These are phyloP conservation scores for Candida oleophila DNA, from an alignment of 805 yeast species.

Conservation along the genomic window DNA sequence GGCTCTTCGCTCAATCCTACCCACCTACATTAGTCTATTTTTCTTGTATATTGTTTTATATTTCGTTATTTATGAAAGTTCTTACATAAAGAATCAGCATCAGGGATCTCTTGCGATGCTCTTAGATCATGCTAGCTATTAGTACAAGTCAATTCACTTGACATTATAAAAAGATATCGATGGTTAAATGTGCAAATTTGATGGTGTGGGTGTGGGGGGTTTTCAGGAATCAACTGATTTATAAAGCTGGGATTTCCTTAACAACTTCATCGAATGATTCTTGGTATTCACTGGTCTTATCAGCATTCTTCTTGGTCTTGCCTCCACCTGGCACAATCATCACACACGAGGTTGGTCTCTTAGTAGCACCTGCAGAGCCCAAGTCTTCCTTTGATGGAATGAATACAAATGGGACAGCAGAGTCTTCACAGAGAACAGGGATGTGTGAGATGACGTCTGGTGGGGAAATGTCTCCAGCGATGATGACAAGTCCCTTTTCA, in stretches of 20 bases:
- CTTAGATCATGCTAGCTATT: conserved; percentile 5
- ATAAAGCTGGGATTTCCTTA: conserved; percentile 70
- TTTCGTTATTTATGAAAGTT: not conserved
- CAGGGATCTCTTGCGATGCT: conserved; percentile 2
- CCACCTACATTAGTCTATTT: no score
- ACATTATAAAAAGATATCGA: not conserved
- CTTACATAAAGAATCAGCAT: conserved; percentile 1
- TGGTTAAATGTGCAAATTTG: not conserved
- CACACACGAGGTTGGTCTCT: conserved; percentile 97
- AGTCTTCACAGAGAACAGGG: conserved; percentile 96
- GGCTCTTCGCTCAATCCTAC: no score
- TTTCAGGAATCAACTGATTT: not conserved
- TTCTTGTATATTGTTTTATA: not conserved
- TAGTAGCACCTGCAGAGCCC: conserved; percentile 98
- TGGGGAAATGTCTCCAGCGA: conserved; percentile 98
- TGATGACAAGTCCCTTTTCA: conserved; percentile 91
- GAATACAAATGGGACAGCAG: conserved; percentile 85
- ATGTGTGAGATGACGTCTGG: conserved; percentile 95
- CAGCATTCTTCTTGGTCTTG: conserved; percentile 71
- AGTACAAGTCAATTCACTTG: conserved; percentile 2
- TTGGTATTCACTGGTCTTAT: conserved; percentile 77
- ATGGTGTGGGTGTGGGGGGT: not conserved
- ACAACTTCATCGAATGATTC: conserved; percentile 91
- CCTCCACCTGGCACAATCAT: conserved; percentile 97
- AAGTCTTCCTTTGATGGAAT: conserved; percentile 97